Conservation (phyloP, 208 protist species). For the Balamuthia mandrillaris region DNA sequence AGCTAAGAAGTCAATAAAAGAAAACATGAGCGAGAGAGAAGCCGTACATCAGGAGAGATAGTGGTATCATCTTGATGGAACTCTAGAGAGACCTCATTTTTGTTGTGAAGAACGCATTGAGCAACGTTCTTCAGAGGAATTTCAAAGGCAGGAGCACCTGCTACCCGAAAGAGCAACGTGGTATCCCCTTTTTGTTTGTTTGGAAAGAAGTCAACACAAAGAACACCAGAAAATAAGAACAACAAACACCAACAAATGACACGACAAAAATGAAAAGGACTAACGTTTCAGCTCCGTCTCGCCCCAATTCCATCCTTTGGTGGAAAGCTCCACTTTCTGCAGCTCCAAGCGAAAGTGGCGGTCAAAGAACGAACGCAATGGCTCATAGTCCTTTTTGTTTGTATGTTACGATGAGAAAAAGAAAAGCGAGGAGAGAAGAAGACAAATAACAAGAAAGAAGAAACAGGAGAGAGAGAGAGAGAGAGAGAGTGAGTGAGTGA, state of each 20-base stretch:
- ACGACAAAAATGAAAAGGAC: background rate
- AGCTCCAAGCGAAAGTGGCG: constrained; percentile 45
- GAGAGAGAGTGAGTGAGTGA: no score
- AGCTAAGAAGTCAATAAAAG: background rate
- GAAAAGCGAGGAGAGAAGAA: no score
- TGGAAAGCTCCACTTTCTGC: constrained; percentile 24
- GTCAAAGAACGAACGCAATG: constrained; percentile 10
- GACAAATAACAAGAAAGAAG: no score
- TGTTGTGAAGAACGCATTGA: constrained; percentile 14
- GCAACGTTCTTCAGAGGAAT: constrained; percentile 55
- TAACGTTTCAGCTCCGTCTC: background rate
- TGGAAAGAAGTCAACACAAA: no score
- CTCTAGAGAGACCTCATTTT: constrained; percentile 54
- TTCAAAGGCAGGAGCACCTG: constrained; percentile 45
- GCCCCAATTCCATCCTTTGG: constrained; percentile 61
- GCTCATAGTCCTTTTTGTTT: constrained; percentile 30
- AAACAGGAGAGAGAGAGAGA: no score
- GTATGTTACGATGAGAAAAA: background rate
- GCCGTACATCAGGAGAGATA: constrained; percentile 22
- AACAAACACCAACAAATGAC: background rate
- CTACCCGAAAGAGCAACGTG: constrained; percentile 40
- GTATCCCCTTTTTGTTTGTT: no score
- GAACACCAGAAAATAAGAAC: no score
- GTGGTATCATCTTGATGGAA: constrained; percentile 54
- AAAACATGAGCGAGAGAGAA: background rate